phyloP scores from a whole-genome alignment of 2,329 filamentous ascomycete genomes.

The Xylariaceae sp. region DNA sequence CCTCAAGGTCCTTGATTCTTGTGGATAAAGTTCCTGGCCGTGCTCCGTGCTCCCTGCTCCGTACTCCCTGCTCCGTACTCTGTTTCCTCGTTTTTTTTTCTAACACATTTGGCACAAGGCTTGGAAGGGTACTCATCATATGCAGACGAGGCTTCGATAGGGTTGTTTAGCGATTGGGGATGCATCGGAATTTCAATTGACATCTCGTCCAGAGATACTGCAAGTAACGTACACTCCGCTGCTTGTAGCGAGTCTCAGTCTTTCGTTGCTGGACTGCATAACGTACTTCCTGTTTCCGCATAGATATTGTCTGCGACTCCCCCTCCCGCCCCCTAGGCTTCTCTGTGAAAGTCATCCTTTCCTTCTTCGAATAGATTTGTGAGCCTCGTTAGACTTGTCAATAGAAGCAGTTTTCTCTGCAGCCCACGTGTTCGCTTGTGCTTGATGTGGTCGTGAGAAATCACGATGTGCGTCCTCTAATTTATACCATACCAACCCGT shows the following conservation, averaged over 20 bases:
- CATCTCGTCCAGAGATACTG: slow-evolving; percentile 24
- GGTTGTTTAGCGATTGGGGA: slow-evolving; percentile 32
- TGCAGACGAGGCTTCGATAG: slow-evolving; percentile 32
- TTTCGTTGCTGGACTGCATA: slow-evolving; percentile 3
- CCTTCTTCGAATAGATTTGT: background rate
- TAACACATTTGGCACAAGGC: slow-evolving; percentile 28
- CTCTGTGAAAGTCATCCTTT: background rate
- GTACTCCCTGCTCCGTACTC: slow-evolving; percentile 6
- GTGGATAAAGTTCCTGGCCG: slow-evolving; percentile 19
- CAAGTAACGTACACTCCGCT: background rate
- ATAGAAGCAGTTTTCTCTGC: slow-evolving; percentile 1
- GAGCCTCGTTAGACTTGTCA: background rate
- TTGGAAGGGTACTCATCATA: slow-evolving; percentile 30
- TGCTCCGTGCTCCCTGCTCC: background rate
- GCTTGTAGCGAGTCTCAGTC: background rate
- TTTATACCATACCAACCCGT: background rate
- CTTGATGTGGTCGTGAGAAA: background rate
- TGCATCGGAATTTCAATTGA: slow-evolving; percentile 33
- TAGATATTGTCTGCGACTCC: background rate
- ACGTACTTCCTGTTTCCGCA: background rate
- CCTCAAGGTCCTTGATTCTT: slow-evolving; percentile 18
- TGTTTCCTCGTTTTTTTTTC: slow-evolving; percentile 27
- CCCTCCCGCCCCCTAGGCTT: background rate
- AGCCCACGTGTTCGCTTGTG: background rate
- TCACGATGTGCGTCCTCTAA: background rate